A percentile compares a stretch with the other conserved stretches of the same genome.
Evolutionary conservation across 208 protist species (phyloP).

Genomic region (Trypanosomatidae sp.): DNA sequence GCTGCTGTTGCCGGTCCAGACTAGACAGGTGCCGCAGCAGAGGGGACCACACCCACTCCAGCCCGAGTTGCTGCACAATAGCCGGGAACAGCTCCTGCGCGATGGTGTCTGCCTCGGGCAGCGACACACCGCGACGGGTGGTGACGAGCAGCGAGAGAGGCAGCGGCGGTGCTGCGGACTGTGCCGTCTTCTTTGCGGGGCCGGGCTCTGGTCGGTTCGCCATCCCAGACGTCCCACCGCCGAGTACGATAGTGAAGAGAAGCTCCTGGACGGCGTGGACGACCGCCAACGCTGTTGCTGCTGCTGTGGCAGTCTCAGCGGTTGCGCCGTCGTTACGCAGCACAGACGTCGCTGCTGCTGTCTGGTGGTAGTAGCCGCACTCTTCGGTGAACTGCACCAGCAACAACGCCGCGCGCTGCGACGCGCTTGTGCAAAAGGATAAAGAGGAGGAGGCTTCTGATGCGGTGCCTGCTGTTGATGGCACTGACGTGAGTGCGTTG

Average conservation of each 20-base stretch:
- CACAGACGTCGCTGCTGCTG: too few relatives aligned
- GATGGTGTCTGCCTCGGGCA: constrained; percentile 65
- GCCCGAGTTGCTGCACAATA: constrained; percentile 71
- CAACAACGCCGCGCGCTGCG: constrained; percentile 22
- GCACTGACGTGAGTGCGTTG: too few relatives aligned
- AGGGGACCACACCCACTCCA: constrained; percentile 86
- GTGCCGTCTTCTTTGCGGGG: constrained; percentile 2
- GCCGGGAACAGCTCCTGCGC: constrained; percentile 51
- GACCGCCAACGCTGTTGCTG: constrained; percentile 12
- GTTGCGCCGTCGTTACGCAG: too few relatives aligned
- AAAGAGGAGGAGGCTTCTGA: too few relatives aligned
- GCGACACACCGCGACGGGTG: constrained; percentile 40
- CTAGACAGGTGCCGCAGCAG: constrained; percentile 42
- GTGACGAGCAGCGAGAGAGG: constrained; percentile 11
- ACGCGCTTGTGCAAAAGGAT: not conserved
- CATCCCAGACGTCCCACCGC: constrained; percentile 29
- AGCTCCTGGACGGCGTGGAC: constrained; percentile 61
- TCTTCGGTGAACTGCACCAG: constrained; percentile 20
- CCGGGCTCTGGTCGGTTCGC: constrained; percentile 22
- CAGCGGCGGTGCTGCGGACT: not conserved
- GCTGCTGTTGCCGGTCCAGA: constrained; percentile 37
- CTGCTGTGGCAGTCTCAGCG: too few relatives aligned
- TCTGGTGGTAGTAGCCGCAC: constrained; percentile 19
- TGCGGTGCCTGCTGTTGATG: too few relatives aligned
- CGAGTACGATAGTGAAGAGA: constrained; percentile 55